These are phyloP conservation scores for Harringtonia aguacate DNA, from an alignment of 2,329 filamentous ascomycete genomes.

Conservation along the genomic window DNA sequence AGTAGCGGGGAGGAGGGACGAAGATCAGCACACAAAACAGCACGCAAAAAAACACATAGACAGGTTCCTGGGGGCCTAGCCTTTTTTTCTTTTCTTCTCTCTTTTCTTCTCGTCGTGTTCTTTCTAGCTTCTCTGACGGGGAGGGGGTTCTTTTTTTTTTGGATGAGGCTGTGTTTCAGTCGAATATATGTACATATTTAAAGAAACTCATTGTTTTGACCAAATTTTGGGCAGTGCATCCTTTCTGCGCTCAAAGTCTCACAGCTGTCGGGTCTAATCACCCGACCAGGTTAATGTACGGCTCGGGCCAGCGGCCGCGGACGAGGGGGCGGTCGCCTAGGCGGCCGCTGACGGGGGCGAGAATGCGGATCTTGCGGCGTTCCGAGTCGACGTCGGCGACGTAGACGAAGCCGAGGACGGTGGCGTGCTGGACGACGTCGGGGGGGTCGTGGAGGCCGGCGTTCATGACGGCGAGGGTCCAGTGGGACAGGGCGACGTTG, in stretches of 20 bases:
- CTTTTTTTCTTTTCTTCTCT: not conserved
- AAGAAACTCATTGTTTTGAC: not conserved
- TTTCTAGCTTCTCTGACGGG: not conserved
- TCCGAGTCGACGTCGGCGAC: constrained; percentile 85
- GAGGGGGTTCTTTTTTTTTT: not conserved
- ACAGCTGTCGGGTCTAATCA: too few relatives aligned
- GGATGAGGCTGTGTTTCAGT: too few relatives aligned
- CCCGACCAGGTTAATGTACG: constrained; percentile 65
- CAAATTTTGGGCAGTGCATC: not conserved
- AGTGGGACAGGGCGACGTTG: constrained; percentile 62
- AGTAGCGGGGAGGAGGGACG: too few relatives aligned
- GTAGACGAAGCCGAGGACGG: constrained; percentile 87
- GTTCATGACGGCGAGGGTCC: constrained; percentile 75
- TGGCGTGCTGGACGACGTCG: constrained; percentile 65
- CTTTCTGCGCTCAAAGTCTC: not conserved
- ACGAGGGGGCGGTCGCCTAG: constrained; percentile 72
- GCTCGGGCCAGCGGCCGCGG: constrained; percentile 80
- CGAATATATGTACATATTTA: not conserved
- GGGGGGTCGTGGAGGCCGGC: constrained; percentile 58
- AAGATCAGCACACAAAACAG: too few relatives aligned
- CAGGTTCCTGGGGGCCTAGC: too few relatives aligned
- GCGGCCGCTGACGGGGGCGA: constrained; percentile 75
- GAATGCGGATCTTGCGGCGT: constrained; percentile 66
- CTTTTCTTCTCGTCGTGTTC: not conserved
- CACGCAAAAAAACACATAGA: too few relatives aligned